phyloP scores from a whole-genome alignment of 2,329 filamentous ascomycete genomes.

The Colletotrichum musae region DNA sequence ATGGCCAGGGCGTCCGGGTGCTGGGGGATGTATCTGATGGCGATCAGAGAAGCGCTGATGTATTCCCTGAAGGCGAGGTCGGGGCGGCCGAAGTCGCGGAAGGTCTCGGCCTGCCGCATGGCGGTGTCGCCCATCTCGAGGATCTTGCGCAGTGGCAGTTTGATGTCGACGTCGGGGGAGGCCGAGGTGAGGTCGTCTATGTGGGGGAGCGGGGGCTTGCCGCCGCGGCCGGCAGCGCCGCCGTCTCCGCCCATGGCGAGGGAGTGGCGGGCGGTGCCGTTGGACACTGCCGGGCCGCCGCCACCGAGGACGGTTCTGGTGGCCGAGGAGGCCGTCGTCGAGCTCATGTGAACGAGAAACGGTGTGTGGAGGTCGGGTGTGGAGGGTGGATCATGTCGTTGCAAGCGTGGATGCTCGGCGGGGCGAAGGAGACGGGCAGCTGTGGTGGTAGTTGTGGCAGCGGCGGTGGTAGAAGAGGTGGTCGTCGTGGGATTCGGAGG shows the following conservation, averaged over 20 bases:
- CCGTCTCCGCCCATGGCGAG: conserved; percentile 39
- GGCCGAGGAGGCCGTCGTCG: conserved; percentile 38
- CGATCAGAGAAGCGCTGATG: conserved; percentile 84
- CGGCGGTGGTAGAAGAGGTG: neutral
- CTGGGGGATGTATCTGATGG: conserved; percentile 80
- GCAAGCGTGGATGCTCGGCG: conserved; percentile 21
- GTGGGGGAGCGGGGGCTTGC: conserved; percentile 61
- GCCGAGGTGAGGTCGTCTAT: conserved; percentile 67
- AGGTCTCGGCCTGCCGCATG: conserved; percentile 72
- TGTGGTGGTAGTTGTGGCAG: neutral
- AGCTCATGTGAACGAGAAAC: conserved; percentile 37
- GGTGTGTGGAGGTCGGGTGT: conserved; percentile 12
- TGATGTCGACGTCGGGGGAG: conserved; percentile 61
- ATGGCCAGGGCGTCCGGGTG: conserved; percentile 82
- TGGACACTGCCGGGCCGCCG: conserved; percentile 35
- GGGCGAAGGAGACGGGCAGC: neutral
- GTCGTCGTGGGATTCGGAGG: conserved; percentile 18
- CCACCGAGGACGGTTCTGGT: conserved; percentile 41
- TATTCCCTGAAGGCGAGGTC: conserved; percentile 89
- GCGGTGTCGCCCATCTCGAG: conserved; percentile 67
- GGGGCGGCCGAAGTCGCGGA: conserved; percentile 74
- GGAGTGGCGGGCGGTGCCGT: conserved; percentile 35
- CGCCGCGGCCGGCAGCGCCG: conserved; percentile 40
- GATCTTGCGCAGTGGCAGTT: conserved; percentile 67
- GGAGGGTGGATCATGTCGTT: conserved; percentile 38